Evolutionary conservation across 2,329 filamentous ascomycete species (phyloP).

Genomic region (Exophiala alcalophila): DNA sequence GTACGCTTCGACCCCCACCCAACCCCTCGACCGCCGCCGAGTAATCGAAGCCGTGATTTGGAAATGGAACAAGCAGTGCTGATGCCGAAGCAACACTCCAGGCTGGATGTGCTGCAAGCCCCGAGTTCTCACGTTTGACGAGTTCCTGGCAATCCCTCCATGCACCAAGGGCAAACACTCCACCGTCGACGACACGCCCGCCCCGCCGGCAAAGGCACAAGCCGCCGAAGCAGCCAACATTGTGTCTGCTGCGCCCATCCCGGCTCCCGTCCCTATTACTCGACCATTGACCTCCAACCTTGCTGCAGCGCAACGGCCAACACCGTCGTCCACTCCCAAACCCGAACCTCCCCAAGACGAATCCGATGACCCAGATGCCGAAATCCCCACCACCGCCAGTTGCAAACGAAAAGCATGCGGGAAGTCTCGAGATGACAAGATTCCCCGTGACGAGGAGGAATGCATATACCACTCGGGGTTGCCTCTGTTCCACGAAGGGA

Average conservation of each 20-base stretch:
- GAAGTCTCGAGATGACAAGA: conserved; percentile 43
- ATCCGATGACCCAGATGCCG: conserved; percentile 74
- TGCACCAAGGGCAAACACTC: conserved; percentile 93
- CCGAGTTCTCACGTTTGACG: conserved; percentile 93
- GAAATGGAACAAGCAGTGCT: no score
- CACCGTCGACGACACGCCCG: conserved; percentile 71
- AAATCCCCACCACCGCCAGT: conserved; percentile 68
- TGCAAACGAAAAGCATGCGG: conserved; percentile 79
- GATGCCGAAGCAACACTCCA: no score
- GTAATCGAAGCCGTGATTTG: no score
- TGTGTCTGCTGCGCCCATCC: conserved; percentile 18
- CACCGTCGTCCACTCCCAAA: conserved; percentile 45
- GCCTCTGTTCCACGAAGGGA: conserved; percentile 95
- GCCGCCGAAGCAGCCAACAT: conserved; percentile 24
- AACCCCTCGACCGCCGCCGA: no score
- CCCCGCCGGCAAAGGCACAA: conserved; percentile 38
- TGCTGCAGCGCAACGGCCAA: conserved; percentile 36
- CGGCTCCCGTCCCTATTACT: conserved; percentile 21
- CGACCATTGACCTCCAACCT: conserved; percentile 31
- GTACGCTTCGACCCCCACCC: conserved; percentile 46
- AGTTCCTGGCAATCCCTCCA: conserved; percentile 88
- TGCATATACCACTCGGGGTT: conserved; percentile 87
- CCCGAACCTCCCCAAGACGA: conserved; percentile 73
- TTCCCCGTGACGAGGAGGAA: conserved; percentile 64
- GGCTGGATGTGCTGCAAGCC: conserved; percentile 99